Conservation (phyloP, 2,329 filamentous ascomycete species). For the Aspergillus fischeri region DNA sequence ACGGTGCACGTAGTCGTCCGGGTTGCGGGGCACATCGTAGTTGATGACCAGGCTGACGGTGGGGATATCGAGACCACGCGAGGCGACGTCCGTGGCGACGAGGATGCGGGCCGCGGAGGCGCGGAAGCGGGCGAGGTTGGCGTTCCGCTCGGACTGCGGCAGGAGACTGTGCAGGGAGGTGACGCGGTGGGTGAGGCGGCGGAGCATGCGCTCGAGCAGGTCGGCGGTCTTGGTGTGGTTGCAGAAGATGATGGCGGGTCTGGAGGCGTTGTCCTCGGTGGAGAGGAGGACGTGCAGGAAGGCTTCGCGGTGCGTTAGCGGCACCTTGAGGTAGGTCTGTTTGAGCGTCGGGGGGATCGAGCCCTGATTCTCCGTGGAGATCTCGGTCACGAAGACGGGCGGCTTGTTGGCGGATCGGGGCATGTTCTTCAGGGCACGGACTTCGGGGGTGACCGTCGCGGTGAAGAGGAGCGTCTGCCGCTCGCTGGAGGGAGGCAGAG, state of each 20-base stretch:
- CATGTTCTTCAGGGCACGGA: conserved; percentile 77
- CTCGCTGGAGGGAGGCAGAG: conserved; percentile 69
- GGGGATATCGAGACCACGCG: conserved; percentile 90
- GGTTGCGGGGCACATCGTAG: conserved; percentile 92
- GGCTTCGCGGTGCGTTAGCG: conserved; percentile 88
- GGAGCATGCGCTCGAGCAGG: conserved; percentile 81
- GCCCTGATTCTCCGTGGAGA: conserved; percentile 65
- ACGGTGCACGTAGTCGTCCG: conserved; percentile 95
- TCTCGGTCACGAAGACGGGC: conserved; percentile 83
- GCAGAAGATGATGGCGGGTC: conserved; percentile 87
- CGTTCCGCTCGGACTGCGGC: conserved; percentile 75
- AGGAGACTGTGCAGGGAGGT: conserved; percentile 87
- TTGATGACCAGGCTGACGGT: conserved; percentile 88
- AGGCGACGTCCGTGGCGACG: conserved; percentile 91
- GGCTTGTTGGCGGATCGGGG: conserved; percentile 65
- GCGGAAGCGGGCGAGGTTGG: conserved; percentile 88
- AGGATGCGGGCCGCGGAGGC: conserved; percentile 83
- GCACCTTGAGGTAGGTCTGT: conserved; percentile 83
- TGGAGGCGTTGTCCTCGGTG: conserved; percentile 69
- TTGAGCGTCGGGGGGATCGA: conserved; percentile 73
- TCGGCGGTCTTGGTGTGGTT: conserved; percentile 88
- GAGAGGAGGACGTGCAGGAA: conserved; percentile 86
- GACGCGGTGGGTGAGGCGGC: conserved; percentile 80
- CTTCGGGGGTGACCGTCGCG: conserved; percentile 89
- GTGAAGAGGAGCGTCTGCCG: conserved; percentile 96